Percentiles rank a stretch among this genome's conserved stretches.
Evolutionary conservation across 75 land plant species (phyloP).

Genomic region (Picea sitchensis): DNA sequence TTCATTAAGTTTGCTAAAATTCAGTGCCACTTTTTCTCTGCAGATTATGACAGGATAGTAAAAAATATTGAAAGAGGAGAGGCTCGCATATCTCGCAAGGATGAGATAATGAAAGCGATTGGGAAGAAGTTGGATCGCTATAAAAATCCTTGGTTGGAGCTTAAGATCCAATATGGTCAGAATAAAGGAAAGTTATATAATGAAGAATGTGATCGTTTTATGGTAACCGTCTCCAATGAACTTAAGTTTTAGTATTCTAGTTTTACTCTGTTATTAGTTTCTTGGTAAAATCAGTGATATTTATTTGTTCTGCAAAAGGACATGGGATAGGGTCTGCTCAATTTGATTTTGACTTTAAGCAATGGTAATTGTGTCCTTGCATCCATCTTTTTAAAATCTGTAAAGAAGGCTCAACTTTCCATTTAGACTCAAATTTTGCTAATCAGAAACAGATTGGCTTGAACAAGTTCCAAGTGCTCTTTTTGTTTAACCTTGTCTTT

Average conservation of each 20-base stretch:
- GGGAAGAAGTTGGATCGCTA: conserved; percentile 96
- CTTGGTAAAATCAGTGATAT: neutral
- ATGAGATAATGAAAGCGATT: conserved; percentile 98
- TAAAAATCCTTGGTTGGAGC: conserved; percentile 95
- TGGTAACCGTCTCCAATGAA: conserved; percentile 38
- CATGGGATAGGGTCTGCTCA: neutral
- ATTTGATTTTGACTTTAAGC: neutral
- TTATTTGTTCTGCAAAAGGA: neutral
- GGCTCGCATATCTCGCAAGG: conserved; percentile 90
- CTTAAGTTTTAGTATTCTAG: too few species aligned
- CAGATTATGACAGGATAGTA: conserved; percentile 95
- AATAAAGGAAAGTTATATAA: conserved; percentile 98
- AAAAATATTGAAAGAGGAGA: conserved; percentile 98
- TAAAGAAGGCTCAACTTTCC: neutral
- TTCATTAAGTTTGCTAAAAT: neutral
- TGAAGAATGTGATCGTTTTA: conserved; percentile 98
- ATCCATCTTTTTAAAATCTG: too few species aligned
- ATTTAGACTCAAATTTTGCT: neutral
- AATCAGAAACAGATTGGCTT: neutral
- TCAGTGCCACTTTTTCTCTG: neutral
- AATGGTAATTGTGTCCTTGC: too few species aligned
- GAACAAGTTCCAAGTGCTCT: neutral
- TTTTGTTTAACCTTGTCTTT: too few species aligned
- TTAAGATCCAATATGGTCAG: conserved; percentile 97
- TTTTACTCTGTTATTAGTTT: too few species aligned